A percentile compares a stretch with the other conserved stretches of the same genome.
Conservation (phyloP, 306 rosid genomes). For the Rosa rugosa region DNA sequence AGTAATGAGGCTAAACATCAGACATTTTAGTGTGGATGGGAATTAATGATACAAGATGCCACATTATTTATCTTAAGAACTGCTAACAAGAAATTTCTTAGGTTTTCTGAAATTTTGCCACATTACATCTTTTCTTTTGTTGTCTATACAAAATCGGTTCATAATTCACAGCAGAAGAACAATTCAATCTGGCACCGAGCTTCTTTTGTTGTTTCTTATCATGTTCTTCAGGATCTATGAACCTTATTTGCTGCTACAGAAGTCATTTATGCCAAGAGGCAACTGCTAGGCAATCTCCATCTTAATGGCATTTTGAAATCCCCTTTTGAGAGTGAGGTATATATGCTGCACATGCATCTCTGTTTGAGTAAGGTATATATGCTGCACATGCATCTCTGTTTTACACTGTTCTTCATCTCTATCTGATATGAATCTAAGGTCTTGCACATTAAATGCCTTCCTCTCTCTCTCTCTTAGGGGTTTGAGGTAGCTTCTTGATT, state of each 20-base stretch:
- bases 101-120: neutral
- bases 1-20: neutral
- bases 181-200: neutral
- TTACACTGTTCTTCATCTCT: neutral
- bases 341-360: constrained; percentile 12
- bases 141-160: neutral
- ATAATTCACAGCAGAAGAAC: neutral
- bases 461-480: neutral
- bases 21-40: neutral
- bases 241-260: neutral
- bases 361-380: neutral
- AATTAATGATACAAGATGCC: neutral
- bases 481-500: no score
- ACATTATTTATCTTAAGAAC: neutral
- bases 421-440: neutral
- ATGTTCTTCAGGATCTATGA: constrained; percentile 7
- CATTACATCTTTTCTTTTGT: neutral
- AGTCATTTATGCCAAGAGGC: neutral
- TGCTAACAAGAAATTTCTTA: neutral
- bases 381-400: neutral
- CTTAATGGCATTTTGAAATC: neutral
- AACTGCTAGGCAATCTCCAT: neutral
- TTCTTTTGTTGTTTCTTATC: constrained; percentile 1
- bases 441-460: neutral
- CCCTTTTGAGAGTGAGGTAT: constrained; percentile 1